Evolutionary conservation across 495 filamentous ascomycete genomes (phyloP).

Genomic region (Chaetomidium leptoderma): DNA sequence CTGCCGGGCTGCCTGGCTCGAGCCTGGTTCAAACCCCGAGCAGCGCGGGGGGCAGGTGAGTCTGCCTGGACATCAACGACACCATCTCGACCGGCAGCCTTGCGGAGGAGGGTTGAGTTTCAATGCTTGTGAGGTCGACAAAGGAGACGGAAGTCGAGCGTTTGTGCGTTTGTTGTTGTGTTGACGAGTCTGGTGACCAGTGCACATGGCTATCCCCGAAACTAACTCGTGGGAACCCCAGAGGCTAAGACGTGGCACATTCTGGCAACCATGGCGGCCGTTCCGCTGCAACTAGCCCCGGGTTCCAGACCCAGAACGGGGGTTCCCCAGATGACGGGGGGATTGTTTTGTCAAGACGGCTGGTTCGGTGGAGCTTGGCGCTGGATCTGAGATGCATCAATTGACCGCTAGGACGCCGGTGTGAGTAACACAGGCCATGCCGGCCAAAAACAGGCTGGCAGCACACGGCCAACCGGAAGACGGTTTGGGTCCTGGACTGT

Average conservation of each 20-base stretch:
- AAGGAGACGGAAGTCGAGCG: not conserved
- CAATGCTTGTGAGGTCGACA: not conserved
- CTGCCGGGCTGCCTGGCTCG: not conserved
- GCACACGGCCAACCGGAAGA: not conserved
- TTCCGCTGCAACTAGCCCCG: not conserved
- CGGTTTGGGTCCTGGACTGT: not conserved
- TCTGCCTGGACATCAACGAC: not conserved
- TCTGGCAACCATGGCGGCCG: slow-evolving; percentile 3
- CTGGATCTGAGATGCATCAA: slow-evolving; percentile 1
- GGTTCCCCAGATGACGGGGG: not conserved
- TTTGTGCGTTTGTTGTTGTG: not conserved
- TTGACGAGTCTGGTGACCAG: slow-evolving; percentile 3
- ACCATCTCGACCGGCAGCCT: not conserved
- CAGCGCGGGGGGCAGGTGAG: too few relatives aligned
- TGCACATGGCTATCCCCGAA: not conserved
- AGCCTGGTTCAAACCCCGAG: not conserved
- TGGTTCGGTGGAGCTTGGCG: slow-evolving; percentile 5
- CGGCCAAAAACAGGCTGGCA: not conserved
- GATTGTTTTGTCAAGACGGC: not conserved
- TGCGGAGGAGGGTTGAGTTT: not conserved
- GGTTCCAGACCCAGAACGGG: not conserved
- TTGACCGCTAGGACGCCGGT: not conserved
- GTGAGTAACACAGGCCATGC: not conserved
- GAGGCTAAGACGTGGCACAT: slow-evolving; percentile 2
- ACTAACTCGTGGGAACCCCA: not conserved